phyloP scores from a whole-genome alignment of 805 yeast species.

The Barnettozyma sp. region DNA sequence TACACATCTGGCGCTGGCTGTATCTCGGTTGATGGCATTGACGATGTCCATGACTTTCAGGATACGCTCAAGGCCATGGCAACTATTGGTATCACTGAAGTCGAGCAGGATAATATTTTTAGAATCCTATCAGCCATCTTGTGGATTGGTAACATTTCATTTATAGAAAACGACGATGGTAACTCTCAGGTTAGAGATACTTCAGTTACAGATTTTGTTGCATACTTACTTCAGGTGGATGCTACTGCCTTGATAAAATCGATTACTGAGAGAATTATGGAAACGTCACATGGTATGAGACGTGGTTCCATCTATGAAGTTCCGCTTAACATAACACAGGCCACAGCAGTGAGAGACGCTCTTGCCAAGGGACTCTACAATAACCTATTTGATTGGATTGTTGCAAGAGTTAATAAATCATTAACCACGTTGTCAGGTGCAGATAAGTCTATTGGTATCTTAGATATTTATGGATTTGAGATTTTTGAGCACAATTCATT shows the following conservation, averaged over 20 bases:
- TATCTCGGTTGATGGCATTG: constrained; percentile 77
- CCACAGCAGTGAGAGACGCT: constrained; percentile 92
- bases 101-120: constrained; percentile 88
- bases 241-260: constrained; percentile 59
- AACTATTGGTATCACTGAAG: constrained; percentile 72
- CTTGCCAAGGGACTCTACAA: constrained; percentile 90
- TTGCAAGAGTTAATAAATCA: constrained; percentile 79
- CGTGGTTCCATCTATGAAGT: constrained; percentile 93
- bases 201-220: constrained; percentile 91
- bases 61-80: constrained; percentile 85
- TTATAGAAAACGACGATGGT: constrained; percentile 80
- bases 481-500: constrained; percentile 92
- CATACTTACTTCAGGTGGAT: constrained; percentile 80
- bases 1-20: constrained; percentile 87
- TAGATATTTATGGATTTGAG: constrained; percentile 95
- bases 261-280: constrained; percentile 74
- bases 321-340: constrained; percentile 87
- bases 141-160: constrained; percentile 92
- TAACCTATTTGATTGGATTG: constrained; percentile 95
- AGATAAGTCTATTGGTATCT: constrained; percentile 77
- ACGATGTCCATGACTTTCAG: constrained; percentile 70
- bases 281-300: constrained; percentile 82
- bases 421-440: constrained; percentile 48
- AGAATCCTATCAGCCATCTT: constrained; percentile 75
- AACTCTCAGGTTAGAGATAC: constrained; percentile 76